Evolutionary conservation across 345 rosid species (phyloP), one percentile per base, ranked within the genome.

Genomic region (Syzygium aromaticum): DNA sequence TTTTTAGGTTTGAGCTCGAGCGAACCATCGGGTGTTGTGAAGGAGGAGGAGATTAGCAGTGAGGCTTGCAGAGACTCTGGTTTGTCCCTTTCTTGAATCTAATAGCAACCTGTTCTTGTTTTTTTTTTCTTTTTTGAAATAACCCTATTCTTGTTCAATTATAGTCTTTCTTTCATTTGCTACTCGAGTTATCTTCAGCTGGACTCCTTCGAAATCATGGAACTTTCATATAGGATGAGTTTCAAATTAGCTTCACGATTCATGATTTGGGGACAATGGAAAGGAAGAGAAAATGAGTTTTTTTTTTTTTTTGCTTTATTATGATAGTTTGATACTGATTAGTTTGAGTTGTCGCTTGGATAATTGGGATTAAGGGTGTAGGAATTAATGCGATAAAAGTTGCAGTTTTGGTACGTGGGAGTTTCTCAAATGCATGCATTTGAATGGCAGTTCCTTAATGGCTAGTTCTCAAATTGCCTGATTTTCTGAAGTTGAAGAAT

Each of bases 1-100:
- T 96, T 96, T 87, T 38, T 96, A 92, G 98, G 98, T 84, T 87
- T 95, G 93, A 89, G 87, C 85, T 92, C 88, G 25, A 94, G 93
- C 83, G 89, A 92, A 59, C 85, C 95, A 64, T 40, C 90, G n/a
- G 27, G 49, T 73, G 80, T 85, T 88, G 86, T 91, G 88, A 92
- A 92, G 82, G 94, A 95, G 94, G 95, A 87, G 52, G 95, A 95
- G 87, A 89, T 87, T 86, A 85, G 86, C 88, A 87, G 87, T 91
- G 94, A 92, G 84, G 92, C 86, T 16, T 86, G 43, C 89, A 87
- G 90, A 88, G 94, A 91, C 49, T 86, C 87, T 38, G 86, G 54
- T 84, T 16, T 54, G 54, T 93, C 94, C 91, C 25, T 19, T 78
- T 73, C 67, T 86, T 52, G 85, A 30, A 84, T 86, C 43, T 86